Evolutionary conservation across 2,329 filamentous ascomycete species (phyloP).

Genomic region (Gliomastix tumulicola): DNA sequence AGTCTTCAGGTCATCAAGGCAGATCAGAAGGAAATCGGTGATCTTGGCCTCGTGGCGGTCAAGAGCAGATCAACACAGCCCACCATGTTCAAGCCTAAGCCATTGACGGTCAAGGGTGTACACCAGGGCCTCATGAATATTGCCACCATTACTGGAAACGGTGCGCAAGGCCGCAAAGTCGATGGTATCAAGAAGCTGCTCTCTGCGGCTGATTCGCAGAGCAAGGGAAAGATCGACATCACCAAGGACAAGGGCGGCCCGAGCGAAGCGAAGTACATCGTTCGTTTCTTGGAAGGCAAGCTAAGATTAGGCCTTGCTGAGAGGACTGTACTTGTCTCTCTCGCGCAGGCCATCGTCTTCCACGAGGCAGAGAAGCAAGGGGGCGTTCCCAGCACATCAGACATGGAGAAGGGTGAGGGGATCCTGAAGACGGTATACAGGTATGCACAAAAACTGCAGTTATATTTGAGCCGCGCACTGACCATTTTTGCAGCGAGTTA

Average conservation of each 20-base stretch:
- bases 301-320: conserved; percentile 86
- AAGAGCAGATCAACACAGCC: conserved; percentile 93
- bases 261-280: conserved; percentile 90
- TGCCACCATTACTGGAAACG: conserved; percentile 78
- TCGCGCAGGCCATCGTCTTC: conserved; percentile 81
- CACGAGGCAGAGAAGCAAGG: conserved; percentile 72
- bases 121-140: conserved; percentile 84
- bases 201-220: conserved; percentile 76
- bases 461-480: conserved; percentile 18
- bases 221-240: conserved; percentile 77
- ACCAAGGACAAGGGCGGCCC: conserved; percentile 86
- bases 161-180: conserved; percentile 85
- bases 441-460: conserved; percentile 30
- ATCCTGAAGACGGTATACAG: conserved; percentile 88
- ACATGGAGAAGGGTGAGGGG: conserved; percentile 76
- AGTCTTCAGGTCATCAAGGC: conserved; percentile 85
- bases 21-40: conserved; percentile 93
- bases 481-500: conserved; percentile 60
- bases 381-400: conserved; percentile 63
- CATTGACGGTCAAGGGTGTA: conserved; percentile 78
- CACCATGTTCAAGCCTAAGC: conserved; percentile 97
- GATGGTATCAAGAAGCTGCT: conserved; percentile 93
- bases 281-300: conserved; percentile 92
- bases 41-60: conserved; percentile 87
- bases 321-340: conserved; percentile 80